phyloP scores from a whole-genome alignment of 164 flowering plant species.

The Vitis rotundifolia region DNA sequence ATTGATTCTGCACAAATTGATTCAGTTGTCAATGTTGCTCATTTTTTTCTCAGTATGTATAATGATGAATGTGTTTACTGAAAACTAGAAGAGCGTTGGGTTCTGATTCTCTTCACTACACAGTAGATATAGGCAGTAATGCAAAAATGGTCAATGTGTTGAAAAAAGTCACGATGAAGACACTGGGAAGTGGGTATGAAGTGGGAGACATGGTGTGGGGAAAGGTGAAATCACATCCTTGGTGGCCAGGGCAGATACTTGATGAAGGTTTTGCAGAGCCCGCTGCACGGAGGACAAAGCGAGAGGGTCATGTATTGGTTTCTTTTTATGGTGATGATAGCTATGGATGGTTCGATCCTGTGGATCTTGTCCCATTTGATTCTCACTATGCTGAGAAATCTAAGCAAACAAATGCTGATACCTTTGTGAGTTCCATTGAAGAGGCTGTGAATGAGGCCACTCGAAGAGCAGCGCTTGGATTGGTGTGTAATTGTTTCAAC shows the following conservation, averaged over 20 bases:
- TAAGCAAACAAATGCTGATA: conserved; percentile 54
- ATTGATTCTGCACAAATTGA: conserved; percentile 22
- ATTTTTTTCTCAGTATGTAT: too few relatives aligned
- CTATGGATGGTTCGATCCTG: conserved; percentile 95
- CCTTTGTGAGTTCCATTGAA: conserved; percentile 80
- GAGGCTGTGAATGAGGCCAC: conserved; percentile 85
- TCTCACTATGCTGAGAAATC: conserved; percentile 71
- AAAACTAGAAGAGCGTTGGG: too few relatives aligned
- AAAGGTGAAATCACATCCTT: conserved; percentile 97
- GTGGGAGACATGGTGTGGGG: conserved; percentile 96
- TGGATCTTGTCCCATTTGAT: conserved; percentile 82
- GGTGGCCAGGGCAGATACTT: conserved; percentile 98
- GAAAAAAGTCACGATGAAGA: conserved; percentile 32
- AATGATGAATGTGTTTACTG: too few relatives aligned
- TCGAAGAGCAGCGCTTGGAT: conserved; percentile 67
- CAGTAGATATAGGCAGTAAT: background rate
- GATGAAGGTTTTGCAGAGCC: conserved; percentile 75
- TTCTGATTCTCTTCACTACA: too few relatives aligned
- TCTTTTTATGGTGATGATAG: conserved; percentile 98
- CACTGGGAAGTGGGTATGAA: conserved; percentile 39
- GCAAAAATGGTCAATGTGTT: conserved; percentile 51
- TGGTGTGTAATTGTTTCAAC: conserved; percentile 75
- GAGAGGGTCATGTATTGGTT: conserved; percentile 79
- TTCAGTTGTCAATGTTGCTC: conserved; percentile 10
- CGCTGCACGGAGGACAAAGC: conserved; percentile 58